Evolutionary conservation across 2,329 filamentous ascomycete species (phyloP).

Genomic region (Colletotrichum godetiae): DNA sequence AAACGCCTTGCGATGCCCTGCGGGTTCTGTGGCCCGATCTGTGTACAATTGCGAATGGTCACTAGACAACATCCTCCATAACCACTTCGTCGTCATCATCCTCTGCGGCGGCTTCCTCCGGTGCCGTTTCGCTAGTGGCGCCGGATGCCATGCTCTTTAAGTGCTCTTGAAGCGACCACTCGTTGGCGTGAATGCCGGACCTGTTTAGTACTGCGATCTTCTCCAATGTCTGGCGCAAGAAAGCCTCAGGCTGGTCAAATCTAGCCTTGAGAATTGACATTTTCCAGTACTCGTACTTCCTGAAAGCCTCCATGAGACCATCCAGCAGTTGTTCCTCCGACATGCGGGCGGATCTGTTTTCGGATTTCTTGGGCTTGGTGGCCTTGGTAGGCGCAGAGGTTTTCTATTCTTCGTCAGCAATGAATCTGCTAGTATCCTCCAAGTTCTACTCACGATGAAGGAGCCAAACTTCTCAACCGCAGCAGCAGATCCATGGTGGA

Average conservation of each 20-base stretch:
- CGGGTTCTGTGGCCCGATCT: background rate
- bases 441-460: slow-evolving; percentile 66
- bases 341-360: slow-evolving; percentile 91
- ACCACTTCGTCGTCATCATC: slow-evolving; percentile 76
- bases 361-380: slow-evolving; percentile 70
- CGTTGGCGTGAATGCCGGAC: slow-evolving; percentile 85
- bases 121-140: slow-evolving; percentile 43
- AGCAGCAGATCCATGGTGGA: slow-evolving; percentile 69
- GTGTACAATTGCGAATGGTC: background rate
- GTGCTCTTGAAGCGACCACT: slow-evolving; percentile 83
- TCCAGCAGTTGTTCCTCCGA: slow-evolving; percentile 89
- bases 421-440: background rate
- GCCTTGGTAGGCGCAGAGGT: slow-evolving; percentile 52
- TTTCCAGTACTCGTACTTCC: slow-evolving; percentile 85
- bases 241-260: slow-evolving; percentile 91
- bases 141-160: slow-evolving; percentile 34
- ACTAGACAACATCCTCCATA: slow-evolving; percentile 80
- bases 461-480: slow-evolving; percentile 57
- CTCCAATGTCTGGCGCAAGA: slow-evolving; percentile 85
- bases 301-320: slow-evolving; percentile 85
- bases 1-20: slow-evolving; percentile 32
- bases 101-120: slow-evolving; percentile 67
- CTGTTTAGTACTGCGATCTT: slow-evolving; percentile 86
- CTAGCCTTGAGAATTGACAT: slow-evolving; percentile 38
- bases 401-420: slow-evolving; percentile 57